These are phyloP conservation scores for Boletus patriciae DNA, from an alignment of 768 basidiomycete genomes.

Conservation along the genomic window DNA sequence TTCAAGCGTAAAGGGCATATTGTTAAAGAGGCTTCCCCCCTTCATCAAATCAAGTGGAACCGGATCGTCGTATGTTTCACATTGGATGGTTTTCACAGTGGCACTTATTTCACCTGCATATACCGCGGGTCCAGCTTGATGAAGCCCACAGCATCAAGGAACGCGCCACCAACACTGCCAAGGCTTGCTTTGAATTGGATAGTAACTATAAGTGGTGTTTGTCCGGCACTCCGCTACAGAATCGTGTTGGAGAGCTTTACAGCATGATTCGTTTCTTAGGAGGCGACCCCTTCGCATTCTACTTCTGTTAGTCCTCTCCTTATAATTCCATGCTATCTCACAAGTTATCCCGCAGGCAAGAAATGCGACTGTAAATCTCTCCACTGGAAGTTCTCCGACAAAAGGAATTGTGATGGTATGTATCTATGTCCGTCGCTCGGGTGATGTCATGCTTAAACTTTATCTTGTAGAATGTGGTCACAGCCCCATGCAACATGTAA, in stretches of 20 bases:
- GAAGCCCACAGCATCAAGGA: conserved; percentile 99
- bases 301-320: conserved; percentile 66
- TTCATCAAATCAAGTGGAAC: conserved; percentile 86
- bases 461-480: conserved; percentile 69
- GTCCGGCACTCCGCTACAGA: conserved; percentile 94
- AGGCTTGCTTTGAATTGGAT: conserved; percentile 89
- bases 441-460: background rate
- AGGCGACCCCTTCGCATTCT: conserved; percentile 89
- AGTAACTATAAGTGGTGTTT: conserved; percentile 90
- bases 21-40: conserved; percentile 82
- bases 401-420: conserved; percentile 78
- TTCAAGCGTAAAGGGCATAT: conserved; percentile 84
- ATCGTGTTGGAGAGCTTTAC: conserved; percentile 98
- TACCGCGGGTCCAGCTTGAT: conserved; percentile 59
- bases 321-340: background rate
- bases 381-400: conserved; percentile 91
- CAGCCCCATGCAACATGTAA: conserved; percentile 78
- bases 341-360: conserved; percentile 56
- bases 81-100: background rate
- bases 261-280: conserved; percentile 90
- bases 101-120: background rate
- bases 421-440: background rate
- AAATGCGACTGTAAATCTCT: conserved; percentile 90
- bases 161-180: conserved; percentile 90
- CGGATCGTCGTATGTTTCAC: conserved; percentile 60